Evolutionary conservation across 106 monocot species (phyloP), one percentile per base, ranked within the genome.

Genomic region (Cymbidium sinense): DNA sequence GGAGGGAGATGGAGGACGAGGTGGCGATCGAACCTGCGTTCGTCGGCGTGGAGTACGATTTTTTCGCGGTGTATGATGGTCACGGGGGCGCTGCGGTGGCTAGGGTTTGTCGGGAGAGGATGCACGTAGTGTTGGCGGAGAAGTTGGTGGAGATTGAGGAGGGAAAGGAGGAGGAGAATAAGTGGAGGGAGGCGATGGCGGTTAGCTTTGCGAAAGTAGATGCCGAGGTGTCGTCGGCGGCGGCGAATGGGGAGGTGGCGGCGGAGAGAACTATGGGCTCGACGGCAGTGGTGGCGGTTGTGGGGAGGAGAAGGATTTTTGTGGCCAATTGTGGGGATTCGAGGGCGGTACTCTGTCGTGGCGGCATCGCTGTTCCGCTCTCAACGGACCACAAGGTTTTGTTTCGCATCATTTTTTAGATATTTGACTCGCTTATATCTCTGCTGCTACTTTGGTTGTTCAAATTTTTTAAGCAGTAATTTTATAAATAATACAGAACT

Each of bases 1-100:
- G 90, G 81, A 34, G 87, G 79, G 85, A 85, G 77, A 90, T 90
- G 90, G 90, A 90, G 81, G 90, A 90, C 73, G 75, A 87, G 35
- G 83, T 87, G 25, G 50, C 79, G 0, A 74, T 83, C 47, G 69
- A 85, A 31, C 79, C 69, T 67, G 85, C 67, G 25, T 81, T 81
- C 33, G 11, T 50, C 8, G 35, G 58, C 64, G 64, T 34, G 29
- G 75, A 23, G 36, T 84, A 85, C 81, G 90, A 85, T 37, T 90
- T 87, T 75, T 90, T 83, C 61, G 90, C 79, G 25, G 85, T 90
- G 61, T 90, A 85, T 75, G 90, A 90, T 29, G 90, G 87, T 2
- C 87, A 90, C 64, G 87, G 90, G 2, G 90, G 87, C 7, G 79
- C 79, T 33, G 33, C 27, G 55, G 90, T 90, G 79, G 87, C 90